A percentile compares a stretch with the other conserved stretches of the same genome.
Conservation (phyloP, 2,329 filamentous ascomycete species). For the Xylariales sp. region DNA sequence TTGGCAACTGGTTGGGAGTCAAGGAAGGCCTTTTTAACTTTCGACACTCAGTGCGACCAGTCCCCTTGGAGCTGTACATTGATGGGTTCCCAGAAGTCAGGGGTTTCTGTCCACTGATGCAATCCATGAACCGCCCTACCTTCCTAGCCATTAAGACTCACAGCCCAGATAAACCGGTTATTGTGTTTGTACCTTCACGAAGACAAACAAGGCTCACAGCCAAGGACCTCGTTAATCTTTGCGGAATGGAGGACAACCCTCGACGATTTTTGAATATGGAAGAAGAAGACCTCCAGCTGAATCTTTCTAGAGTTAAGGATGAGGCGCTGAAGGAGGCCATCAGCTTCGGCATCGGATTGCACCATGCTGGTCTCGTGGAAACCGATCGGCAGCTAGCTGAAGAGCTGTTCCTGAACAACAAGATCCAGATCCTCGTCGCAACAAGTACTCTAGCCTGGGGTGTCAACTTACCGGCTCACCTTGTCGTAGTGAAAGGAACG, state of each 20-base stretch:
- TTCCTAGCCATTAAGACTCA: conserved; percentile 96
- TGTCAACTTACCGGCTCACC: conserved; percentile 92
- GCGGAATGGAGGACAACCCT: conserved; percentile 97
- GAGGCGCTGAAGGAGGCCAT: conserved; percentile 90
- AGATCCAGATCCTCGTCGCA: conserved; percentile 93
- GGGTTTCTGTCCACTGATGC: conserved; percentile 96
- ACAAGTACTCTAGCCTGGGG: conserved; percentile 98
- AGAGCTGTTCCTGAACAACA: conserved; percentile 94
- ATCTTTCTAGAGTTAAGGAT: conserved; percentile 88
- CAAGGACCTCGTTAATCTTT: conserved; percentile 94
- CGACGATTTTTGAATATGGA: conserved; percentile 90
- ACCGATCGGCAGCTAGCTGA: conserved; percentile 88
- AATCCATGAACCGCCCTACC: conserved; percentile 97
- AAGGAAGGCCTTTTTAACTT: conserved; percentile 97
- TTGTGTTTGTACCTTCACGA: conserved; percentile 95
- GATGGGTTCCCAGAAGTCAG: conserved; percentile 94
- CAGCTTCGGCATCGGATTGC: conserved; percentile 93
- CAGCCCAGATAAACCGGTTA: conserved; percentile 93
- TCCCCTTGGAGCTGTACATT: conserved; percentile 93
- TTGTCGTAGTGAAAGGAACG: conserved; percentile 96
- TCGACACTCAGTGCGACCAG: conserved; percentile 90
- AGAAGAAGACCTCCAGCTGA: conserved; percentile 86
- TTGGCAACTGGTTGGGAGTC: conserved; percentile 95
- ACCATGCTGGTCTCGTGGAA: conserved; percentile 95
- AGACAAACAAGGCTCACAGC: conserved; percentile 92